Percentiles rank a stretch among this genome's conserved stretches.
phyloP scores from a whole-genome alignment of 345 rosid species.

The Eucalyptus rudis region DNA sequence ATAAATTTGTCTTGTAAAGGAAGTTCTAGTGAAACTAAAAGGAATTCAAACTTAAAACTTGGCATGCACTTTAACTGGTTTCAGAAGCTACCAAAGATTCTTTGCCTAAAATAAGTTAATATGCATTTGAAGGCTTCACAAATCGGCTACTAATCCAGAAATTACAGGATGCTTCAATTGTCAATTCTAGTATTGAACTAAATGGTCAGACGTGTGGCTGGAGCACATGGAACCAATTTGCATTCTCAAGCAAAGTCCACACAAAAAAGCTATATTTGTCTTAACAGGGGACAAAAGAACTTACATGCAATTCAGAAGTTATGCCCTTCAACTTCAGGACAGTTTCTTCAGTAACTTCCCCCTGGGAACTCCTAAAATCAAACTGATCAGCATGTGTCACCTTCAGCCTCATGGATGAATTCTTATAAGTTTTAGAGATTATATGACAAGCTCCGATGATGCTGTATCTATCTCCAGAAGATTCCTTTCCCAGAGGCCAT shows the following conservation, averaged over 20 bases:
- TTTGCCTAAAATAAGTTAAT: not conserved
- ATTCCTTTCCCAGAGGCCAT: constrained; percentile 41
- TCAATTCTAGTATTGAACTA: not conserved
- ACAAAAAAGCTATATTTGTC: not conserved
- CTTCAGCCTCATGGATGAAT: constrained; percentile 27
- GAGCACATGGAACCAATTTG: not conserved
- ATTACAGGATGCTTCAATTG: not conserved
- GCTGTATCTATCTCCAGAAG: constrained; percentile 25
- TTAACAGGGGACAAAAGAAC: not conserved
- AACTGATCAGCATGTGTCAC: constrained; percentile 46
- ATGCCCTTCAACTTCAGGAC: constrained; percentile 33
- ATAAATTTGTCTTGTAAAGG: not conserved
- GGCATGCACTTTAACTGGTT: not conserved
- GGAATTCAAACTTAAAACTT: not conserved
- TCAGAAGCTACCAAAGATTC: not conserved
- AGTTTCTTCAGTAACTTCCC: constrained; percentile 24
- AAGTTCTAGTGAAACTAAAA: not conserved
- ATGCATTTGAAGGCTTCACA: not conserved
- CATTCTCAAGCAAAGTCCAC: not conserved
- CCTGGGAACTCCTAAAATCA: constrained; percentile 23
- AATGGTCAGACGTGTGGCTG: not conserved
- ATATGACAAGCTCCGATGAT: constrained; percentile 38
- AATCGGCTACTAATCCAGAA: not conserved
- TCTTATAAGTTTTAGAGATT: constrained; percentile 15
- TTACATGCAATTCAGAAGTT: constrained; percentile 13